phyloP scores from a whole-genome alignment of 139 green algal species.

The Volvox africanus region DNA sequence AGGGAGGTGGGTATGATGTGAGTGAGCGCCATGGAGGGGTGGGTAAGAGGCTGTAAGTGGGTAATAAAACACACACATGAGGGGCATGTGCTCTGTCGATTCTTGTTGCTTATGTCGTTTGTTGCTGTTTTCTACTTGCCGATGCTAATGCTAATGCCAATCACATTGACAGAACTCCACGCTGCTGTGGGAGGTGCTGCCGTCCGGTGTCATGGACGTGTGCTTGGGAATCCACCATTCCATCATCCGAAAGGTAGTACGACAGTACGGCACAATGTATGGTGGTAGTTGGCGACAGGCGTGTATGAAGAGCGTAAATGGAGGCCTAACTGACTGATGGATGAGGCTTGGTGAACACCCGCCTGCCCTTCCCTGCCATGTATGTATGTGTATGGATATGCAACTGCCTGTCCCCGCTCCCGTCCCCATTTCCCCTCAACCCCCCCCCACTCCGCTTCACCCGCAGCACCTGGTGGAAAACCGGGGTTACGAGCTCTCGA shows the following conservation, averaged over 20 bases:
- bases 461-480: not conserved
- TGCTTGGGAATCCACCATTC: slow-evolving; percentile 36
- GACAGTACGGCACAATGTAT: not conserved
- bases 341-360: no score
- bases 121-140: not conserved
- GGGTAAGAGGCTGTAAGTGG: no score
- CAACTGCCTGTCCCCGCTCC: no score
- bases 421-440: no score
- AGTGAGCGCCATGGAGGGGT: not conserved
- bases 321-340: no score
- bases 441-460: not conserved
- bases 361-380: no score
- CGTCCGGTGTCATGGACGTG: slow-evolving; percentile 34
- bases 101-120: not conserved
- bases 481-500: slow-evolving; percentile 30
- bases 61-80: no score
- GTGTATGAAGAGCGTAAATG: no score
- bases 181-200: slow-evolving; percentile 45
- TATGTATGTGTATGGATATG: no score
- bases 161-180: slow-evolving; percentile 32
- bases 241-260: not conserved
- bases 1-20: not conserved
- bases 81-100: not conserved
- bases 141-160: not conserved
- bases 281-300: no score